A percentile compares a stretch with the other conserved stretches of the same genome.
These are phyloP conservation scores for Endocalyx cinctus DNA, from an alignment of 2,329 filamentous ascomycete species.

Conservation along the genomic window DNA sequence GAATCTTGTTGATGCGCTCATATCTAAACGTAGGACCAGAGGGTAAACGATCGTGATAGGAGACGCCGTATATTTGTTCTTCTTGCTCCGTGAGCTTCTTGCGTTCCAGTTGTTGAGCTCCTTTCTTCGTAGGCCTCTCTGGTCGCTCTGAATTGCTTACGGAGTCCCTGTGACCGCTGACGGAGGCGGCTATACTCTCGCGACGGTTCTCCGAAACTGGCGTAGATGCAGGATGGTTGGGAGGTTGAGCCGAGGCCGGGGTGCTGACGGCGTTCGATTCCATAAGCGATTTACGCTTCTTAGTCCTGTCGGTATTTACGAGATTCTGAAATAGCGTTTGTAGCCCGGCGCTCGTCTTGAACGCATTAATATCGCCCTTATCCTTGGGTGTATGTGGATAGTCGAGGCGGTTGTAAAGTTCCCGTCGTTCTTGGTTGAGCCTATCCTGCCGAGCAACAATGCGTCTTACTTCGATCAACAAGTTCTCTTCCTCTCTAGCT, in stretches of 20 bases:
- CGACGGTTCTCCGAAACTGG: constrained; percentile 41
- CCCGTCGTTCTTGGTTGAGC: constrained; percentile 81
- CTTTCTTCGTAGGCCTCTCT: constrained; percentile 45
- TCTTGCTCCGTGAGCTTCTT: constrained; percentile 71
- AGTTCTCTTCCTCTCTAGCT: constrained; percentile 83
- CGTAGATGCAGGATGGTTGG: constrained; percentile 25
- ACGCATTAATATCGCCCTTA: constrained; percentile 67
- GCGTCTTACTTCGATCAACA: constrained; percentile 85
- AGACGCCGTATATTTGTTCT: constrained; percentile 76
- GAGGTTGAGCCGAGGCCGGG: constrained; percentile 30
- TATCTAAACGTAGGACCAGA: constrained; percentile 88
- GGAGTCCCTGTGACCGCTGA: constrained; percentile 39
- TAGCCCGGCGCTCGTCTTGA: constrained; percentile 77
- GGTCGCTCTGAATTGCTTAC: constrained; percentile 35
- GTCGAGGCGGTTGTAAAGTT: constrained; percentile 82
- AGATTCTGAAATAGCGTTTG: constrained; percentile 78
- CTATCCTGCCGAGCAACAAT: constrained; percentile 83
- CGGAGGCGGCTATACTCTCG: constrained; percentile 49
- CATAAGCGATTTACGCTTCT: constrained; percentile 73
- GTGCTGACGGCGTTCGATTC: constrained; percentile 52
- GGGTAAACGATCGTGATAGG: constrained; percentile 77
- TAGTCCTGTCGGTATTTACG: constrained; percentile 77
- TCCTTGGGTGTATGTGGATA: constrained; percentile 64
- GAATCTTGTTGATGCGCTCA: constrained; percentile 73
- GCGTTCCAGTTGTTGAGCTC: constrained; percentile 48